These are phyloP conservation scores for Eucalyptus pauciflora DNA, from an alignment of 345 rosid species.

Conservation along the genomic window DNA sequence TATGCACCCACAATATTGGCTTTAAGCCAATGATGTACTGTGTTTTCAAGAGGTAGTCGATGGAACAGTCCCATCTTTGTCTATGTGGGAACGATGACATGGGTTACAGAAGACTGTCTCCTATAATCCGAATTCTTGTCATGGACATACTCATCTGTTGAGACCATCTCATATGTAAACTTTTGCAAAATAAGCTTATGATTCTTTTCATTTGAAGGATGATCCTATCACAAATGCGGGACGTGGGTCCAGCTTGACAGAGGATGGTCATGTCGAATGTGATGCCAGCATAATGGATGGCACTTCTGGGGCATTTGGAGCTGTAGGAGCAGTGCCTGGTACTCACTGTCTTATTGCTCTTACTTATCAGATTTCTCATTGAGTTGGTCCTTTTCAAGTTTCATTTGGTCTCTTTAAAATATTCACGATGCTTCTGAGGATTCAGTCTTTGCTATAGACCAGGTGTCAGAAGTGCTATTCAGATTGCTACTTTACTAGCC, in stretches of 20 bases:
- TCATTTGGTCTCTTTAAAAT: not conserved
- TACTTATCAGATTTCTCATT: not conserved
- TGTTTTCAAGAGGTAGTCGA: not conserved
- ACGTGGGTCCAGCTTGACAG: slow-evolving; percentile 89
- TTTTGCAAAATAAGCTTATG: not conserved
- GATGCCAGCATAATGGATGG: slow-evolving; percentile 98
- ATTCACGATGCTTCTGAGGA: not conserved
- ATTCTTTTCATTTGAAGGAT: slow-evolving; percentile 24
- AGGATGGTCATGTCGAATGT: slow-evolving; percentile 86
- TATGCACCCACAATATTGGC: not conserved
- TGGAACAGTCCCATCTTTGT: not conserved
- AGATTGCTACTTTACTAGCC: slow-evolving; percentile 67
- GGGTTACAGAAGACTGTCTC: not conserved
- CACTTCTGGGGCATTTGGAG: slow-evolving; percentile 76
- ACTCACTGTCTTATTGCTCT: not conserved
- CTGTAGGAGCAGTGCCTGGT: slow-evolving; percentile 97
- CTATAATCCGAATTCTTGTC: not conserved
- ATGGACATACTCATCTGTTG: not conserved
- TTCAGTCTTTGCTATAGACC: slow-evolving; percentile 39
- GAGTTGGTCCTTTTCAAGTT: not conserved
- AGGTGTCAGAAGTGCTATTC: slow-evolving; percentile 88
- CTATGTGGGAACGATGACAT: not conserved
- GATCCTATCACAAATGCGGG: slow-evolving; percentile 94
- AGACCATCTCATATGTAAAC: not conserved
- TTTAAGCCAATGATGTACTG: not conserved